These are phyloP conservation scores for Arbutus unedo DNA, from an alignment of 148 eudicot genomes.

Conservation along the genomic window DNA sequence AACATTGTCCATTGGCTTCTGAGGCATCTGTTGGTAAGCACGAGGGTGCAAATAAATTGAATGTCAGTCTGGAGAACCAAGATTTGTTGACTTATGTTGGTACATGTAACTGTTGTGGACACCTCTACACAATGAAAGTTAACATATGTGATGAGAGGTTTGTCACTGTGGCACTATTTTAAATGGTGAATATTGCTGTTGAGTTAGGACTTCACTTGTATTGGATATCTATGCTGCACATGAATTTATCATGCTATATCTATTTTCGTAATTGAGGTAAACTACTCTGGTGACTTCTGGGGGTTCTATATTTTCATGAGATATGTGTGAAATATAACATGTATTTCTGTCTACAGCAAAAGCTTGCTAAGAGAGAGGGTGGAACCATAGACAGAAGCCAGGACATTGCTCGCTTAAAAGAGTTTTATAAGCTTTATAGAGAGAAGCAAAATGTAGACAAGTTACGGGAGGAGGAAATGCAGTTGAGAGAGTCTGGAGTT, in stretches of 20 bases:
- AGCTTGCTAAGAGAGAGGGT: conserved; percentile 90
- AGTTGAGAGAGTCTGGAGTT: conserved; percentile 75
- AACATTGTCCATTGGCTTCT: background rate
- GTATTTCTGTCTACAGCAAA: conserved; percentile 56
- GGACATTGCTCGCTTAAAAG: conserved; percentile 83
- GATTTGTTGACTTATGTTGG: background rate
- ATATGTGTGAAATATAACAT: background rate
- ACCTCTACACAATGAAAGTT: background rate
- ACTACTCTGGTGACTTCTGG: background rate
- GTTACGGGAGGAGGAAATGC: conserved; percentile 84
- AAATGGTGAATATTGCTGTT: background rate
- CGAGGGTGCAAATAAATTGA: background rate
- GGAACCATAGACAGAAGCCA: conserved; percentile 91
- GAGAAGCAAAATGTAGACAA: conserved; percentile 69
- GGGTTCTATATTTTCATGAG: background rate
- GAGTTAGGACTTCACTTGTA: conserved; percentile 3
- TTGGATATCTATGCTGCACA: background rate
- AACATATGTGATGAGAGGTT: background rate
- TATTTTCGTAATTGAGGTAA: background rate
- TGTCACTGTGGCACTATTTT: background rate
- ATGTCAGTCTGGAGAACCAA: background rate
- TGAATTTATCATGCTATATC: background rate
- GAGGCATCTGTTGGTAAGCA: background rate
- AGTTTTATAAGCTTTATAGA: conserved; percentile 78
- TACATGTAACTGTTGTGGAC: background rate